Base-by-base conservation (phyloP, 2,329 filamentous ascomycete species). In the Colletotrichum sp. region DNA sequence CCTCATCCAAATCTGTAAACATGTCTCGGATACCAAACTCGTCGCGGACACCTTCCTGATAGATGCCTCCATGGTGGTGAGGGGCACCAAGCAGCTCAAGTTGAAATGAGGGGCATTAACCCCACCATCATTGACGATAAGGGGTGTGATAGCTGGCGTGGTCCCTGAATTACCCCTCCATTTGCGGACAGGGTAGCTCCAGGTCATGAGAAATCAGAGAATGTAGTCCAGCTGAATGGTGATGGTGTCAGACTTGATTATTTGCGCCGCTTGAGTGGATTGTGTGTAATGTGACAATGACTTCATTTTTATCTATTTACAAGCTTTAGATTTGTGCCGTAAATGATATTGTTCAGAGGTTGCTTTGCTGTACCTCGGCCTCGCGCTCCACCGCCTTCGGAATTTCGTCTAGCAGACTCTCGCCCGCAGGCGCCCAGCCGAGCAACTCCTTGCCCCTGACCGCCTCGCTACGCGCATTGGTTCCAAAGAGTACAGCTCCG, bases 401-500 rank as follows among this genome's bases (percentile, higher is more conserved):
- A 59, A 84, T 83, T 52, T 84, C 82, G 2, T 89, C 88, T 69
- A 88, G 82, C 69, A 93, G 69, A n/a, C 84, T 84, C 55, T 85
- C 85, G 78, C 87, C 84, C 24, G 81, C 83, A 0, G 91, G 90
- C 66, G 85, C 84, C 92, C 91, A 93, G 0, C 87, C 88, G 9
- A 93, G 79, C 57, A 91, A 77, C 78, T 89, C 87, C 55, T 84
- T 87, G 7, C 86, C 92, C 39, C 91, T 85, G 66, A 85, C 84
- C 0, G 91, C 88, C 70, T 83, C 86, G 36, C 87, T 87, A 75
- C 89, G 83, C 15, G 91, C 92, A 77, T 93, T 93, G 64, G 87
- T 87, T 0, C 91, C 91, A 84, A 90, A 92, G 7, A 89, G 83
- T 8, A 89, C 83, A 57, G 85, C 83, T 12, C 89, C 90, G 63